These are phyloP conservation scores for Dactylellina drechsleri DNA, from an alignment of 2,329 filamentous ascomycete species.

Conservation along the genomic window DNA sequence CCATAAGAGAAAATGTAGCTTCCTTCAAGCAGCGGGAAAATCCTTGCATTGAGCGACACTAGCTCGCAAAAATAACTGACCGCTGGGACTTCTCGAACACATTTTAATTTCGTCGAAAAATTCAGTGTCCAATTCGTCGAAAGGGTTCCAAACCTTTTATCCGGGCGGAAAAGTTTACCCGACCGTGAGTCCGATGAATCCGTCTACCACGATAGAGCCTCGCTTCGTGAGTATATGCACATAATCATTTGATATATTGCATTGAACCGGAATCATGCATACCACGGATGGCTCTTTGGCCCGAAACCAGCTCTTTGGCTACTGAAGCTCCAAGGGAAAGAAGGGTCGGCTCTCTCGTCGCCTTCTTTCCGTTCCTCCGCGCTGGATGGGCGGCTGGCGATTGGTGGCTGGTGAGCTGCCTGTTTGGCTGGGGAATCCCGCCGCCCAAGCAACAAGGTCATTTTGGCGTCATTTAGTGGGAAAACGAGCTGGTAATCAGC, in stretches of 20 bases:
- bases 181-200: slow-evolving; percentile 6
- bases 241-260: slow-evolving; percentile 50
- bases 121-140: too few species aligned
- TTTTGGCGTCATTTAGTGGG: slow-evolving; percentile 51
- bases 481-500: slow-evolving; percentile 20
- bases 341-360: background rate
- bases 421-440: slow-evolving; percentile 17
- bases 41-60: slow-evolving; percentile 44
- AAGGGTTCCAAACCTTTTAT: slow-evolving; percentile 22
- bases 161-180: slow-evolving; percentile 51
- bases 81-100: slow-evolving; percentile 23
- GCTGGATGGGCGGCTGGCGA: slow-evolving; percentile 11
- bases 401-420: slow-evolving; percentile 28
- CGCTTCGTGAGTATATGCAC: slow-evolving; percentile 16
- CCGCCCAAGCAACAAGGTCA: slow-evolving; percentile 38
- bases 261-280: slow-evolving; percentile 37
- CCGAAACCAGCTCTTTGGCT: background rate
- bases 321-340: background rate
- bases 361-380: slow-evolving; percentile 15
- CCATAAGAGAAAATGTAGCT: slow-evolving; percentile 44
- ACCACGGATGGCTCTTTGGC: slow-evolving; percentile 6
- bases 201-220: too few species aligned
- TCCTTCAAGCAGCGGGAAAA: slow-evolving; percentile 54
- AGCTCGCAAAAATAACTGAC: slow-evolving; percentile 22
- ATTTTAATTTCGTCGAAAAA: slow-evolving; percentile 23